Conservation (phyloP, 2,329 filamentous ascomycete genomes). For the Xylariaceae sp. region DNA sequence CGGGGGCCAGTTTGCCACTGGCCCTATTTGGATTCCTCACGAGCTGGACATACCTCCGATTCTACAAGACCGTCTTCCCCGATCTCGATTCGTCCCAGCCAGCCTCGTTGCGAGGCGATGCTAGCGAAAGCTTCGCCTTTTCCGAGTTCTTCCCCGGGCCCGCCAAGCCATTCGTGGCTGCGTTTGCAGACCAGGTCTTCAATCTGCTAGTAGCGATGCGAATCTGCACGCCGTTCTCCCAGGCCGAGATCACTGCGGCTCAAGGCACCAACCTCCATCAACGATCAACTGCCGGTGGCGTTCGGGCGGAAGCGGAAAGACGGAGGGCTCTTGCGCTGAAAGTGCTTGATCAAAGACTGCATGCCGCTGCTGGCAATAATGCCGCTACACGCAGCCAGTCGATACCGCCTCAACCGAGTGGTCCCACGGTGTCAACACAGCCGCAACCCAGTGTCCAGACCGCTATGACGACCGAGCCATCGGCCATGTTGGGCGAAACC, state of each 20-base stretch:
- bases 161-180: slow-evolving; percentile 69
- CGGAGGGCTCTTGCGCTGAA: slow-evolving; percentile 83
- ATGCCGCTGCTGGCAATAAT: slow-evolving; percentile 69
- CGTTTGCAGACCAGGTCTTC: slow-evolving; percentile 71
- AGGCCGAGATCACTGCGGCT: slow-evolving; percentile 70
- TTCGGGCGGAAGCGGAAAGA: slow-evolving; percentile 86
- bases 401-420: slow-evolving; percentile 42
- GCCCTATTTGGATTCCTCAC: slow-evolving; percentile 76
- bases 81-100: slow-evolving; percentile 60
- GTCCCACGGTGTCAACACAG: slow-evolving; percentile 53
- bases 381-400: slow-evolving; percentile 38
- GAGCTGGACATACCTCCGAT: slow-evolving; percentile 93
- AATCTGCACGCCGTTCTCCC: slow-evolving; percentile 80
- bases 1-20: slow-evolving; percentile 73
- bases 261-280: slow-evolving; percentile 59
- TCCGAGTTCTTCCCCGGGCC: slow-evolving; percentile 90
- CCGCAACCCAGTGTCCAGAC: slow-evolving; percentile 52
- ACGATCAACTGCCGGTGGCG: slow-evolving; percentile 57
- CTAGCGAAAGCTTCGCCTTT: slow-evolving; percentile 93
- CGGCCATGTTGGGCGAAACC: slow-evolving; percentile 61
- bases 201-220: slow-evolving; percentile 66
- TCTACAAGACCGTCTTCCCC: slow-evolving; percentile 75
- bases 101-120: slow-evolving; percentile 71
- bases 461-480: slow-evolving; percentile 51
- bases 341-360: slow-evolving; percentile 84